phyloP scores from a whole-genome alignment of 2,329 filamentous ascomycete species.

The Sordariomycetes sp. region DNA sequence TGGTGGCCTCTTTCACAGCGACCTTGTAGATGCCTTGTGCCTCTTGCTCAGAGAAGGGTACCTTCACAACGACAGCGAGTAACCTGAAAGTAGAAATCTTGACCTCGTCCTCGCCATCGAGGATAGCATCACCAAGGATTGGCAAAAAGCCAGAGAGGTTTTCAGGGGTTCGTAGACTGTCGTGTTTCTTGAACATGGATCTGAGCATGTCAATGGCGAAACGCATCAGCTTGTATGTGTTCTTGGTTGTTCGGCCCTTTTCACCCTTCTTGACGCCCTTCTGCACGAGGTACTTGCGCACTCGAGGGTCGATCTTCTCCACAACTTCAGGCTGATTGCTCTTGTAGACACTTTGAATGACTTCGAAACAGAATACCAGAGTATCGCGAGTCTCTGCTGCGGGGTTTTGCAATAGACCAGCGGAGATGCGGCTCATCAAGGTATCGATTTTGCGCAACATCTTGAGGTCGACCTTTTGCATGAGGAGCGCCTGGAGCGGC shows the following conservation, averaged over 20 bases:
- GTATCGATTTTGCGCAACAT: slow-evolving; percentile 88
- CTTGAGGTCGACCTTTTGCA: slow-evolving; percentile 75
- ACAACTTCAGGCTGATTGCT: slow-evolving; percentile 42
- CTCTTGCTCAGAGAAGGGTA: slow-evolving; percentile 67
- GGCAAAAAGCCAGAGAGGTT: slow-evolving; percentile 84
- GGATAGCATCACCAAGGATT: slow-evolving; percentile 77
- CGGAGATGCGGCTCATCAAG: slow-evolving; percentile 70
- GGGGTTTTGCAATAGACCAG: slow-evolving; percentile 75
- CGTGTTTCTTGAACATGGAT: slow-evolving; percentile 77
- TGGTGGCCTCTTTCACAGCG: slow-evolving; percentile 77
- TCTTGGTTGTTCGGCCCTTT: slow-evolving; percentile 63
- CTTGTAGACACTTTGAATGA: slow-evolving; percentile 79
- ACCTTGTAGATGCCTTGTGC: slow-evolving; percentile 58
- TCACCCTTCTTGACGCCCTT: slow-evolving; percentile 68
- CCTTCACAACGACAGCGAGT: slow-evolving; percentile 75
- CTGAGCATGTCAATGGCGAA: slow-evolving; percentile 86
- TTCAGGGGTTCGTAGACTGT: slow-evolving; percentile 65
- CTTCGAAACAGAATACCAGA: slow-evolving; percentile 89
- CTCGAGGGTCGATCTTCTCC: slow-evolving; percentile 49
- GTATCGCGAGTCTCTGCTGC: slow-evolving; percentile 71
- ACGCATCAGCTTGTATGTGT: slow-evolving; percentile 77
- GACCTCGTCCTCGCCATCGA: slow-evolving; percentile 83
- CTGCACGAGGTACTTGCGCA: slow-evolving; percentile 71
- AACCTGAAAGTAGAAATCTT: slow-evolving; percentile 81
- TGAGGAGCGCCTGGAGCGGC: slow-evolving; percentile 69